phyloP scores from a whole-genome alignment of 2,329 filamentous ascomycete species.

The Aspergillus neotritici region DNA sequence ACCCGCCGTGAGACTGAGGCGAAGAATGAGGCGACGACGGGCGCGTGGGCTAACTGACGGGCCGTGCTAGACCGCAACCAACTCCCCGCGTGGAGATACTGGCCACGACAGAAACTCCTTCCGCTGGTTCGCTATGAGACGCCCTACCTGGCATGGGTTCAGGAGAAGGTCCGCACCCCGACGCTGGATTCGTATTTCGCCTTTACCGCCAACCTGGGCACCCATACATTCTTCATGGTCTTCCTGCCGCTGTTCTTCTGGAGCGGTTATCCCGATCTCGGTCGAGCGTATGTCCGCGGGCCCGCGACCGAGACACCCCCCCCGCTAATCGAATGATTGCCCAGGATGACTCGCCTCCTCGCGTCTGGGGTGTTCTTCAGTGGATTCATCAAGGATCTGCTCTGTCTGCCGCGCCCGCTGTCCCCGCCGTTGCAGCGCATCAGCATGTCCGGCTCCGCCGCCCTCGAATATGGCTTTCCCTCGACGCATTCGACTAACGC shows the following conservation, averaged over 20 bases:
- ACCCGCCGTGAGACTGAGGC: not conserved
- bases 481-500: conserved; percentile 97
- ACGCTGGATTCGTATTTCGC: conserved; percentile 94
- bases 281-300: conserved; percentile 65
- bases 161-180: conserved; percentile 72
- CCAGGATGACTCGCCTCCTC: conserved; percentile 61
- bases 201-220: conserved; percentile 90
- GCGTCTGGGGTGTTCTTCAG: conserved; percentile 78
- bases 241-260: conserved; percentile 92
- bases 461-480: conserved; percentile 93
- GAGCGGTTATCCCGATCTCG: conserved; percentile 81
- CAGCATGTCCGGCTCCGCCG: conserved; percentile 93
- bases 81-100: conserved; percentile 84
- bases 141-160: conserved; percentile 81
- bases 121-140: conserved; percentile 93
- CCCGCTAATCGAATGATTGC: conserved; percentile 11
- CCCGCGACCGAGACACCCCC: not conserved
- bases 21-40: no score
- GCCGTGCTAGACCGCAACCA: conserved; percentile 63
- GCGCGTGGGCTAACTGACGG: conserved; percentile 9
- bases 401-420: conserved; percentile 84
- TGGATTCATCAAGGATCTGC: conserved; percentile 89
- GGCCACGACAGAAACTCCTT: conserved; percentile 71
- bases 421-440: conserved; percentile 90
- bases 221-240: conserved; percentile 98